These are phyloP conservation scores for Galeopsis tetrahit DNA, from an alignment of 257 asterid genomes.

Conservation along the genomic window DNA sequence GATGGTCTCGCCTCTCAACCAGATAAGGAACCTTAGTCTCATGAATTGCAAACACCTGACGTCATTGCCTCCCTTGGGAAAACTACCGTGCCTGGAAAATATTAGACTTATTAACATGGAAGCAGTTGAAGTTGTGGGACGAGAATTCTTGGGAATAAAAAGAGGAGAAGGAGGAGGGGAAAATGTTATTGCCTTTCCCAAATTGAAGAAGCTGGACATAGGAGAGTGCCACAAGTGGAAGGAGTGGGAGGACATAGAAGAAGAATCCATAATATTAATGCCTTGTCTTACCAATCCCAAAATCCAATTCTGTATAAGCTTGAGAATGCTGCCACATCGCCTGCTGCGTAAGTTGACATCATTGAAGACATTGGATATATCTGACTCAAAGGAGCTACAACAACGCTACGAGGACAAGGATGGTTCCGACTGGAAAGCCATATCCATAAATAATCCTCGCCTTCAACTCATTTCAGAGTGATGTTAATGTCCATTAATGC, in stretches of 20 bases:
- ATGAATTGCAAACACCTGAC: not conserved
- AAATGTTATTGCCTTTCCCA: not conserved
- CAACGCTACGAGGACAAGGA: not conserved
- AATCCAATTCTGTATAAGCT: not conserved
- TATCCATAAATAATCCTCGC: not conserved
- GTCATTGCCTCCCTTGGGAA: slow-evolving; percentile 15
- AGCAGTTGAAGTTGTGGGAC: not conserved
- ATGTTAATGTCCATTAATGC: no score
- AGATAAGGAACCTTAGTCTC: not conserved
- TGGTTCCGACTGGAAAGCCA: not conserved
- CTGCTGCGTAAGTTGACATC: not conserved
- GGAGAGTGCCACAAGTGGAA: not conserved
- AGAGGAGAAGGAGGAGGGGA: not conserved
- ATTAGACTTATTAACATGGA: not conserved
- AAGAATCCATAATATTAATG: not conserved
- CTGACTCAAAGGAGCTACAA: not conserved
- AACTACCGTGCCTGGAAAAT: not conserved
- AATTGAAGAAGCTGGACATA: not conserved
- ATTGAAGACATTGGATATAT: not conserved
- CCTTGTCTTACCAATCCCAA: not conserved
- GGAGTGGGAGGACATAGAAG: not conserved
- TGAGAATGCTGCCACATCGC: not conserved
- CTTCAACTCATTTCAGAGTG: not conserved
- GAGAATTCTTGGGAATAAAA: not conserved
- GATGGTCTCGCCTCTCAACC: not conserved